These are phyloP conservation scores for Hypoxylon sp. DNA, from an alignment of 2,329 filamentous ascomycete genomes.

Conservation along the genomic window DNA sequence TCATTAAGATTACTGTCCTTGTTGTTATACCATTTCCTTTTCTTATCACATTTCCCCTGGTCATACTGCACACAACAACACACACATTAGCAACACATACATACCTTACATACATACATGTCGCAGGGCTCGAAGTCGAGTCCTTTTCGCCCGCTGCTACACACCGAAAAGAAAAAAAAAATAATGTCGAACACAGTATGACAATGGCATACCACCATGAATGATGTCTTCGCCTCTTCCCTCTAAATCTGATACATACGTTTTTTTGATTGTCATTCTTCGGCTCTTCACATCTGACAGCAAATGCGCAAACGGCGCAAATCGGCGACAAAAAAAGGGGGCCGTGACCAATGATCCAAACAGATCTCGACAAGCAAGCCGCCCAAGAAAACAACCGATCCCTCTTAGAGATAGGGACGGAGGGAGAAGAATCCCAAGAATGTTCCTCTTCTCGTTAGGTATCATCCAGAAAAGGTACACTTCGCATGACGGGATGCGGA, in stretches of 20 bases:
- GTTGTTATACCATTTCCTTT: constrained; percentile 20
- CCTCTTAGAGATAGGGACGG: constrained; percentile 15
- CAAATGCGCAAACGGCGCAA: constrained; percentile 45
- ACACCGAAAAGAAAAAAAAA: constrained; percentile 29
- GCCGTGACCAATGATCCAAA: constrained; percentile 42
- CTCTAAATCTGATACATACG: constrained; percentile 19
- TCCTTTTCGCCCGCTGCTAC: constrained; percentile 41
- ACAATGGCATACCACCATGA: constrained; percentile 15
- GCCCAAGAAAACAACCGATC: constrained; percentile 28
- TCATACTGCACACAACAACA: constrained; percentile 28
- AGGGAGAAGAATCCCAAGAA: constrained; percentile 16
- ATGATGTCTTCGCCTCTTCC: constrained; percentile 16
- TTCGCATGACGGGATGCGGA: constrained; percentile 40
- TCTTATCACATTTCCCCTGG: constrained; percentile 23
- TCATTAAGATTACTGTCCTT: constrained; percentile 14
- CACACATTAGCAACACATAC: constrained; percentile 14
- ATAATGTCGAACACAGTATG: constrained; percentile 40
- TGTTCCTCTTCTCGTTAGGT: constrained; percentile 29
- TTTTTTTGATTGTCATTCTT: constrained; percentile 34
- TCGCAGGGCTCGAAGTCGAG: constrained; percentile 41
- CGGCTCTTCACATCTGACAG: constrained; percentile 45
- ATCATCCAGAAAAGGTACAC: constrained; percentile 37
- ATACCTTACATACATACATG: constrained; percentile 2
- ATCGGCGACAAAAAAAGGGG: constrained; percentile 19
- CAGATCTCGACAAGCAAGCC: constrained; percentile 44